Evolutionary conservation across 345 rosid species (phyloP).

Genomic region (Chamaenerion angustifolium): DNA sequence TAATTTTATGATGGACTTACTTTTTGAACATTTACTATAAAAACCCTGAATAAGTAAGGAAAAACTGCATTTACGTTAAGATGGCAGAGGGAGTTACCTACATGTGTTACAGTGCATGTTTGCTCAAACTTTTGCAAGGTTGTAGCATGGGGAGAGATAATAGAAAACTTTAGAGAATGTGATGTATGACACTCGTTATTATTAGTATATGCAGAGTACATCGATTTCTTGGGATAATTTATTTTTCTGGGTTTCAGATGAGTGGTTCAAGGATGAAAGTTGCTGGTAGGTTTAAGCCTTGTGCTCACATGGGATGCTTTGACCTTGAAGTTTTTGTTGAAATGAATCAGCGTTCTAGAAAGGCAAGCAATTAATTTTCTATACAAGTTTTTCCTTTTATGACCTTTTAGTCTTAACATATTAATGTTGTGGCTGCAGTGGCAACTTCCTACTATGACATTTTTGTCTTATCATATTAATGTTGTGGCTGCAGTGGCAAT

Average conservation of each 20-base stretch:
- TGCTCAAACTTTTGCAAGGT: too few relatives aligned
- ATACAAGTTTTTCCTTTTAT: neutral
- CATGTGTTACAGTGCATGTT: too few relatives aligned
- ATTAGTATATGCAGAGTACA: too few relatives aligned
- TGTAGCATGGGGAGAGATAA: too few relatives aligned
- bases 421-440: conserved; percentile 42
- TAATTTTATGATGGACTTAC: too few relatives aligned
- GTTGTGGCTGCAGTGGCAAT: conserved; percentile 76
- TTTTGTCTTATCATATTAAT: neutral
- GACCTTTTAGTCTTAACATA: neutral
- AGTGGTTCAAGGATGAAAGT: conserved; percentile 96
- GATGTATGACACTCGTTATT: too few relatives aligned
- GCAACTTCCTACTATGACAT: too few relatives aligned
- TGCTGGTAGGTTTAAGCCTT: conserved; percentile 92
- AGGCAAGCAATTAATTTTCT: conserved; percentile 37
- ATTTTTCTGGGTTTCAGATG: conserved; percentile 35
- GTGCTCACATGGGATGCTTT: conserved; percentile 94
- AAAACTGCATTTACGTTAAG: too few relatives aligned
- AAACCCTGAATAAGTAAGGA: too few relatives aligned
- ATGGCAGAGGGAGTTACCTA: too few relatives aligned
- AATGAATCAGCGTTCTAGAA: conserved; percentile 91
- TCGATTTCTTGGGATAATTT: neutral
- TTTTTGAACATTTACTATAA: too few relatives aligned
- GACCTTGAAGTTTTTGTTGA: conserved; percentile 96
- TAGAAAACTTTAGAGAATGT: too few relatives aligned